These are phyloP conservation scores for Apodospora peruviana DNA, from an alignment of 495 filamentous ascomycete genomes.

Conservation along the genomic window DNA sequence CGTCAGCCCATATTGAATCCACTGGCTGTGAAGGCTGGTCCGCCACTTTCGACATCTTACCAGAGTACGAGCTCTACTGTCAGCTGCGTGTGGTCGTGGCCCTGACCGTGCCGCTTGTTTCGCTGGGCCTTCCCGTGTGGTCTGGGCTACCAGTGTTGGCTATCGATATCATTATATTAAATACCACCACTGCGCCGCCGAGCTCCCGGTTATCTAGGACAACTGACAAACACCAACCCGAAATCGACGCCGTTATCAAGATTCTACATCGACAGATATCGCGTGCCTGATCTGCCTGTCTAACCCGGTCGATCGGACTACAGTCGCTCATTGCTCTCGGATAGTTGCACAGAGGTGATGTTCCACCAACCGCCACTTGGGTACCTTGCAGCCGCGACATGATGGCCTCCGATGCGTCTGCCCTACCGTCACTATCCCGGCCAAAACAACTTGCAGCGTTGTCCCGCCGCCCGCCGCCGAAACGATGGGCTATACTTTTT, in stretches of 20 bases:
- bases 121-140: too few species aligned
- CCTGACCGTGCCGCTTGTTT: too few species aligned
- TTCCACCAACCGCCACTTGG: slow-evolving; percentile 11
- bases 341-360: slow-evolving; percentile 22
- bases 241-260: neutral
- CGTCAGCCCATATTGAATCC: slow-evolving; percentile 27
- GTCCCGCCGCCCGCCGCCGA: slow-evolving; percentile 14
- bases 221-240: too few species aligned
- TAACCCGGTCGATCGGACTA: slow-evolving; percentile 19
- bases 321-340: slow-evolving; percentile 19
- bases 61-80: neutral
- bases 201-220: too few species aligned
- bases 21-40: slow-evolving; percentile 5
- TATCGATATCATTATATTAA: too few species aligned
- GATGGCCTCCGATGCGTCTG: slow-evolving; percentile 13
- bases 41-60: neutral
- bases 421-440: neutral
- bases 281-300: slow-evolving; percentile 18
- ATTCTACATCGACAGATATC: neutral
- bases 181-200: neutral
- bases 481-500: slow-evolving; percentile 27
- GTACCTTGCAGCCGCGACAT: slow-evolving; percentile 17
- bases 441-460: neutral
- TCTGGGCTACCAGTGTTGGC: too few species aligned
- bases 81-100: slow-evolving; percentile 6